Percentiles rank a stretch among this genome's conserved stretches.
Evolutionary conservation across 345 rosid genomes (phyloP).

Genomic region (Psidium friedrichsthalianum): DNA sequence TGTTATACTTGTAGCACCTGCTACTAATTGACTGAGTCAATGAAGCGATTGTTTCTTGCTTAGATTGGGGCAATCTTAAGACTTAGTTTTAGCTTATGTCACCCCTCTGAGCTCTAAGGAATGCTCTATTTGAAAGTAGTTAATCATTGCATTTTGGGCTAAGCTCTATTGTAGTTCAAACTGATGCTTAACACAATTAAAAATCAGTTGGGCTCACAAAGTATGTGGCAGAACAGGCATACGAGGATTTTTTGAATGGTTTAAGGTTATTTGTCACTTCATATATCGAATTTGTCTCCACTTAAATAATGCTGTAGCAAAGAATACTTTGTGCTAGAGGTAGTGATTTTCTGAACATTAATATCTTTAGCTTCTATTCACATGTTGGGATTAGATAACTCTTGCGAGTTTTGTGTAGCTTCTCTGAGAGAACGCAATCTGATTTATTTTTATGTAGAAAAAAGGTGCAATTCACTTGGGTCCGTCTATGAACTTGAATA

Average conservation of each 20-base stretch:
- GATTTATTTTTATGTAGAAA: constrained; percentile 33
- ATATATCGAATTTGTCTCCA: background rate
- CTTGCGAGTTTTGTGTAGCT: background rate
- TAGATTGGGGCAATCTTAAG: background rate
- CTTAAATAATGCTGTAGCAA: background rate
- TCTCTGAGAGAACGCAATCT: background rate
- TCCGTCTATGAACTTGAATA: constrained; percentile 40
- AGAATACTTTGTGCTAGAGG: background rate
- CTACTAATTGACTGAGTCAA: background rate
- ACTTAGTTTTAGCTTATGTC: background rate
- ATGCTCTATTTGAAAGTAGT: background rate
- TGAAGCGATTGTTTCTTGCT: background rate
- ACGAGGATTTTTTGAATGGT: background rate
- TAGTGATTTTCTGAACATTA: background rate
- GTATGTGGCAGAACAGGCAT: background rate
- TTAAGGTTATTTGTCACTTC: background rate
- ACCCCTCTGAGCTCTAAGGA: background rate
- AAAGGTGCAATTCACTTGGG: constrained; percentile 69
- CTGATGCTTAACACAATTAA: background rate
- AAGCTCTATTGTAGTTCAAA: background rate
- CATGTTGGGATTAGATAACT: background rate
- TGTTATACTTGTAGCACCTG: background rate
- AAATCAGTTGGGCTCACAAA: background rate
- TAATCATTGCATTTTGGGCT: background rate
- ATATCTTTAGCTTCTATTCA: background rate